phyloP scores from a whole-genome alignment of 2,329 filamentous ascomycete species.

The Xylariaceae sp. region DNA sequence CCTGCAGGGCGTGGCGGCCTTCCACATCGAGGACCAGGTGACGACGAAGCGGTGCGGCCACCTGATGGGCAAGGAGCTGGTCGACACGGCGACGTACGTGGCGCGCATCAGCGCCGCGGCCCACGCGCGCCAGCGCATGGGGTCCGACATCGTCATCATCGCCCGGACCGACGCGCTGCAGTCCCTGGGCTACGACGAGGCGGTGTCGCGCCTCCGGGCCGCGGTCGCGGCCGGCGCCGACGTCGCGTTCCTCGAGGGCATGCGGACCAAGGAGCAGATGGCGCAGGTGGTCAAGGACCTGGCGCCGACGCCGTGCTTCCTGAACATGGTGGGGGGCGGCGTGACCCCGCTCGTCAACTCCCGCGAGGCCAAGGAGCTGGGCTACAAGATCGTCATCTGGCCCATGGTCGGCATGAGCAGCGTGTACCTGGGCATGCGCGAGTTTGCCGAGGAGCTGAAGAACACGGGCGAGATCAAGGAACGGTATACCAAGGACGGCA shows the following conservation, averaged over 20 bases:
- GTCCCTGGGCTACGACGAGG: conserved; percentile 46
- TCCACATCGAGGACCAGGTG: conserved; percentile 32
- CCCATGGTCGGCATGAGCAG: conserved; percentile 27
- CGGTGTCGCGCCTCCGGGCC: conserved; percentile 38
- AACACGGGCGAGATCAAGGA: conserved; percentile 27
- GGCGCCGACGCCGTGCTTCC: conserved; percentile 25
- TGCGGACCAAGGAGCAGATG: conserved; percentile 40
- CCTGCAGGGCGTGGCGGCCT: conserved; percentile 25
- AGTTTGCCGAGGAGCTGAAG: conserved; percentile 28
- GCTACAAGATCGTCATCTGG: conserved; percentile 30
- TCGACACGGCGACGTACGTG: conserved; percentile 24
- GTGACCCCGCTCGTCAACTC: conserved; percentile 27
- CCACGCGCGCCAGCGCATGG: conserved; percentile 31
- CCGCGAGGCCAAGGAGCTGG: conserved; percentile 22
- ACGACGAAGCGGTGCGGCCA: conserved; percentile 36
- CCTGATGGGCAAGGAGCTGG: conserved; percentile 32
- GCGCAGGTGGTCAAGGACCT: conserved; percentile 32
- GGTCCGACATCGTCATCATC: conserved; percentile 54
- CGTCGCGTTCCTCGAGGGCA: conserved; percentile 49
- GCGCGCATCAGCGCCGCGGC: conserved; percentile 28
- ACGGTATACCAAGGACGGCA: conserved; percentile 18
- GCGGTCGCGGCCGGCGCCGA: conserved; percentile 49
- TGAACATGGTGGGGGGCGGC: conserved; percentile 30
- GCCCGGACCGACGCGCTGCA: conserved; percentile 54
- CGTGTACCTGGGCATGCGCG: conserved; percentile 26